Conservation (phyloP, 257 asterid species). For the Solanum lycopersicoides region DNA sequence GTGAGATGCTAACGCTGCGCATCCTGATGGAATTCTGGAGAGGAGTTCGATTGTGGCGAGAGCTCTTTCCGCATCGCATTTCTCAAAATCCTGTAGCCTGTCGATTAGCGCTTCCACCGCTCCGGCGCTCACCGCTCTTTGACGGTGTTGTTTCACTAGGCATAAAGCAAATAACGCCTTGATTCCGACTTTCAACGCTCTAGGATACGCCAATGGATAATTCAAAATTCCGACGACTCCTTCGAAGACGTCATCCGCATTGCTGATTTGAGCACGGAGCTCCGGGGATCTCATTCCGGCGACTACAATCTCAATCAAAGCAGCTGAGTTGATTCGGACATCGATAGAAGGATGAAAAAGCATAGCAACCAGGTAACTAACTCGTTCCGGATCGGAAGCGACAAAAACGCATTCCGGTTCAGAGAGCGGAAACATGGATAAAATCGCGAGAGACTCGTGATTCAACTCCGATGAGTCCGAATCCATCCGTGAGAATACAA, state of each 20-base stretch:
- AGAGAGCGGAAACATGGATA: slow-evolving; percentile 51
- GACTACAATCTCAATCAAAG: slow-evolving; percentile 53
- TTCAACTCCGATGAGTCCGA: slow-evolving; percentile 43
- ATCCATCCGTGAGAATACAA: slow-evolving; percentile 27
- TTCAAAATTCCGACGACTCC: slow-evolving; percentile 63
- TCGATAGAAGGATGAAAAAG: slow-evolving; percentile 78
- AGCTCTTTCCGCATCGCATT: slow-evolving; percentile 91
- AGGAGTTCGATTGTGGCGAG: slow-evolving; percentile 93
- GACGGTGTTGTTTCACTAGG: slow-evolving; percentile 74
- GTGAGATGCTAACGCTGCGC: slow-evolving; percentile 63
- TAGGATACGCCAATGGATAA: slow-evolving; percentile 49
- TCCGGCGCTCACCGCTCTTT: slow-evolving; percentile 72
- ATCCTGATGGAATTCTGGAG: slow-evolving; percentile 68
- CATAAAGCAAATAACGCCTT: slow-evolving; percentile 87
- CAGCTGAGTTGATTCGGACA: slow-evolving; percentile 85
- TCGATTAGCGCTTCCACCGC: slow-evolving; percentile 64
- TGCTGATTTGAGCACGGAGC: slow-evolving; percentile 54
- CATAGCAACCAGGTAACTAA: slow-evolving; percentile 48
- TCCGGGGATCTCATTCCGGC: slow-evolving; percentile 77
- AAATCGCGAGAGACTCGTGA: slow-evolving; percentile 58
- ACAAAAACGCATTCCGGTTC: slow-evolving; percentile 61
- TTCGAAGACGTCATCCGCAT: slow-evolving; percentile 58
- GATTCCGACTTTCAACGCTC: slow-evolving; percentile 72
- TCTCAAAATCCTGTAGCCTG: slow-evolving; percentile 58
- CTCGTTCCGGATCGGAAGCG: slow-evolving; percentile 49